Evolutionary conservation across 176 grass and related monocot species (phyloP).

Genomic region (Panicum miliaceum): DNA sequence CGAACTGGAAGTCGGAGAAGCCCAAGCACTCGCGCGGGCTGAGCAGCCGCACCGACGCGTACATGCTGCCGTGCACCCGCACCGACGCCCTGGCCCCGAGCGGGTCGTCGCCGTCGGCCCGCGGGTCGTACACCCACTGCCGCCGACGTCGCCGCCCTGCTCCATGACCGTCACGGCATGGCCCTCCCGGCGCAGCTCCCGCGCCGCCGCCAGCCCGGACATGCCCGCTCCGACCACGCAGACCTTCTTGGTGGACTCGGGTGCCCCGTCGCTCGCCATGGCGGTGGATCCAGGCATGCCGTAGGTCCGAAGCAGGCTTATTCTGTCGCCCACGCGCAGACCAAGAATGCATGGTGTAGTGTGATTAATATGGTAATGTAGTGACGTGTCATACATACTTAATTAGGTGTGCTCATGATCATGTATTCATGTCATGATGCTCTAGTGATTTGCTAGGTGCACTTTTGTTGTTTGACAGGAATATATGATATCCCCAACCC

Average conservation of each 20-base stretch:
- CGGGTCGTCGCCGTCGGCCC: neutral
- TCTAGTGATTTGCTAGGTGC: too few relatives aligned
- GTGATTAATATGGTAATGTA: too few relatives aligned
- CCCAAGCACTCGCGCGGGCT: neutral
- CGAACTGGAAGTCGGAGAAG: slow-evolving; percentile 25
- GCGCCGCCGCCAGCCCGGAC: slow-evolving; percentile 36
- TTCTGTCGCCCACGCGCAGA: too few relatives aligned
- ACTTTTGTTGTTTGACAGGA: too few relatives aligned
- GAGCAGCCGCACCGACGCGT: slow-evolving; percentile 23
- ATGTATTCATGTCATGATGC: too few relatives aligned
- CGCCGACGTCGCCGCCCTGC: neutral
- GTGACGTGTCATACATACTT: too few relatives aligned
- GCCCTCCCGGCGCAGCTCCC: slow-evolving; percentile 44
- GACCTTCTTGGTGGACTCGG: slow-evolving; percentile 21
- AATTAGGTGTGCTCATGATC: too few relatives aligned
- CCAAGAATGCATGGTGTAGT: too few relatives aligned
- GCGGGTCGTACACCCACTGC: neutral
- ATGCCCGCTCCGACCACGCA: slow-evolving; percentile 45
- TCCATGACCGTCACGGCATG: slow-evolving; percentile 35
- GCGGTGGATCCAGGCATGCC: too few relatives aligned
- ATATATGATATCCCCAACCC: too few relatives aligned
- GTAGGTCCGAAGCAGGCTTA: too few relatives aligned
- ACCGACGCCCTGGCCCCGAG: neutral
- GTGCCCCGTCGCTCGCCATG: too few relatives aligned
- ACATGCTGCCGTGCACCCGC: slow-evolving; percentile 37